Evolutionary conservation across 2,329 filamentous ascomycete species (phyloP).

Genomic region (Pseudomassariella vexata): DNA sequence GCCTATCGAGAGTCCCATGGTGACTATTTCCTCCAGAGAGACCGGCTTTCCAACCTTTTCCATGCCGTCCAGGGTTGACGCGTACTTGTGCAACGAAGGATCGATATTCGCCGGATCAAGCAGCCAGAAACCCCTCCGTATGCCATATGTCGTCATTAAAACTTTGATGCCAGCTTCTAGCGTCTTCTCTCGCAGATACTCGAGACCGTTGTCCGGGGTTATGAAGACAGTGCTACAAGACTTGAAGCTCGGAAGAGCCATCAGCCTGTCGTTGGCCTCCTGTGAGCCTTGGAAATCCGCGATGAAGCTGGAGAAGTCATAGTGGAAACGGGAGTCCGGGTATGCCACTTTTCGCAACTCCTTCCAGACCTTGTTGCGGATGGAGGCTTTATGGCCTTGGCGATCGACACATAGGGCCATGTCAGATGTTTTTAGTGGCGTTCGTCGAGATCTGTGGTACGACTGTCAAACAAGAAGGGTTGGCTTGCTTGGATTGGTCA

Average conservation of each 20-base stretch:
- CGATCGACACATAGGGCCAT: no score
- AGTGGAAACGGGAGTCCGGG: constrained; percentile 36
- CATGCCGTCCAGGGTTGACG: constrained; percentile 36
- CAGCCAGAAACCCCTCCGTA: constrained; percentile 34
- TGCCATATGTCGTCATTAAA: constrained; percentile 33
- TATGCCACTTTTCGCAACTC: constrained; percentile 29
- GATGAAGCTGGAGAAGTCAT: constrained; percentile 35
- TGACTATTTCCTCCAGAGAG: constrained; percentile 27
- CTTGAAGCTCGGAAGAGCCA: constrained; percentile 24
- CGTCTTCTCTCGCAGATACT: constrained; percentile 29
- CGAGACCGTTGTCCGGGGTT: constrained; percentile 37
- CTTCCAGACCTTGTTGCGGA: constrained; percentile 22
- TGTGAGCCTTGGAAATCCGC: constrained; percentile 33
- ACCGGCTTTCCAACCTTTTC: constrained; percentile 30
- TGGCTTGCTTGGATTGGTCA: no score
- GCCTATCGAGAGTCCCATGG: constrained; percentile 21
- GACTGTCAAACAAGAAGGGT: no score
- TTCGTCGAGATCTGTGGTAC: no score
- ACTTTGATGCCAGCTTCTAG: constrained; percentile 33
- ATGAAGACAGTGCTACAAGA: constrained; percentile 28
- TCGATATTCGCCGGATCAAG: constrained; percentile 28
- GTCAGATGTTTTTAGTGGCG: no score
- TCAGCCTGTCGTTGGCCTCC: constrained; percentile 24
- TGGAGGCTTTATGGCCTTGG: constrained; percentile 14
- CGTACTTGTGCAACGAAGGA: constrained; percentile 20